A percentile compares a stretch with the other conserved stretches of the same genome.
Conservation (phyloP, 225 moss, liverwort and hornwort genomes). For the Pseudisothecium myosuroides region DNA sequence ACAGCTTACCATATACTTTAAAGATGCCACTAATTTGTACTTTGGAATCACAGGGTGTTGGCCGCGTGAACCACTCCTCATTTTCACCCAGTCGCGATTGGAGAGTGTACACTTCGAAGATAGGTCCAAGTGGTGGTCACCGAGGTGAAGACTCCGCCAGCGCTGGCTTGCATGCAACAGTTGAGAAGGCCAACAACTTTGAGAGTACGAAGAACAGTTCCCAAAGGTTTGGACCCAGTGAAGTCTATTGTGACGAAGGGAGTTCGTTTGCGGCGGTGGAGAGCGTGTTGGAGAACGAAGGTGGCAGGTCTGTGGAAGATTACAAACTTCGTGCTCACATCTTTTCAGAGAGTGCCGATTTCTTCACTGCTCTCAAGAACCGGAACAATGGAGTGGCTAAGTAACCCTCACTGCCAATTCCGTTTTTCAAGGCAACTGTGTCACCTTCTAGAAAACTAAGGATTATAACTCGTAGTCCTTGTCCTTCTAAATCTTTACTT, state of each 20-base stretch:
- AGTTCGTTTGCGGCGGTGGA: slow-evolving; percentile 10
- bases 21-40: background rate
- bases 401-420: background rate
- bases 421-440: background rate
- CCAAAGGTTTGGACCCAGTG: slow-evolving; percentile 19
- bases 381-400: background rate
- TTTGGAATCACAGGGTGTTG: background rate
- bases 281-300: slow-evolving; percentile 24
- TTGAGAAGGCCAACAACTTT: background rate
- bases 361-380: slow-evolving; percentile 23
- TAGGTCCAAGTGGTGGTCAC: background rate
- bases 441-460: background rate
- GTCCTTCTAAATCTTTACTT: background rate
- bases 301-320: slow-evolving; percentile 27
- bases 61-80: background rate
- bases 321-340: slow-evolving; percentile 37
- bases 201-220: background rate
- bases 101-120: background rate
- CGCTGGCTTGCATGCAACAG: background rate
- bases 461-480: background rate
- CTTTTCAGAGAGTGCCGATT: slow-evolving; percentile 23
- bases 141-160: background rate
- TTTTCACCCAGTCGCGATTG: slow-evolving; percentile 2
- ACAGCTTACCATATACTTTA: background rate
- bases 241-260: slow-evolving; percentile 13